phyloP scores from a whole-genome alignment of 371 early-diverging fungal genomes.

The Syncephalis fuscata region DNA sequence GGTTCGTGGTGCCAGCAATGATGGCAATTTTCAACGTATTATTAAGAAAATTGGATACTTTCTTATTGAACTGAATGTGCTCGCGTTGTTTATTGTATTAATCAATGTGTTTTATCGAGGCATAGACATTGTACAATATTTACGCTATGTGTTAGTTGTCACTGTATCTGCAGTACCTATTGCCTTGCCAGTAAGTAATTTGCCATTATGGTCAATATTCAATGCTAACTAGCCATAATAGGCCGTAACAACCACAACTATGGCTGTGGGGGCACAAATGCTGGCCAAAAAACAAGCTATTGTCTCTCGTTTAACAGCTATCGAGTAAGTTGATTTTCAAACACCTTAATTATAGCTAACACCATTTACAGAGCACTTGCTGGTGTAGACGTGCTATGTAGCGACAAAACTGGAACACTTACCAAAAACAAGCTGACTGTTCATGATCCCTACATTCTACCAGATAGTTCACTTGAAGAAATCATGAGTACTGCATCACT shows the following conservation, averaged over 20 bases:
- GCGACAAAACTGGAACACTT: slow-evolving; percentile 94
- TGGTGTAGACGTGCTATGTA: slow-evolving; percentile 82
- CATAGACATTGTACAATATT: neutral
- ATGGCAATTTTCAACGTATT: slow-evolving; percentile 76
- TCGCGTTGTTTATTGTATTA: neutral
- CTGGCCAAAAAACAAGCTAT: slow-evolving; percentile 84
- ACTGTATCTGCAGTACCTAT: slow-evolving; percentile 91
- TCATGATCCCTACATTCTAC: slow-evolving; percentile 37
- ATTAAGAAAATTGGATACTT: slow-evolving; percentile 51
- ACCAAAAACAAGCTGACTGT: slow-evolving; percentile 83
- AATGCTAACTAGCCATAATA: too few relatives aligned
- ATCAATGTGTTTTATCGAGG: neutral
- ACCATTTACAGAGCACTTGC: slow-evolving; percentile 28
- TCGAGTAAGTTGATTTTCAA: slow-evolving; percentile 34
- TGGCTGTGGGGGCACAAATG: slow-evolving; percentile 85
- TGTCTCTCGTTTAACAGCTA: slow-evolving; percentile 83
- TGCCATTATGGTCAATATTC: too few relatives aligned
- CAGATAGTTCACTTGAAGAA: slow-evolving; percentile 29
- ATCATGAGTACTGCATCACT: slow-evolving; percentile 40
- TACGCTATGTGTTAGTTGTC: slow-evolving; percentile 31
- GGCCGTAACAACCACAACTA: slow-evolving; percentile 83
- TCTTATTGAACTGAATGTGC: too few relatives aligned
- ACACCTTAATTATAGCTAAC: too few relatives aligned
- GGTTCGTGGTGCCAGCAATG: slow-evolving; percentile 57
- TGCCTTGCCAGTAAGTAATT: slow-evolving; percentile 47